These are phyloP conservation scores for Hymenoscyphus albidus DNA, from an alignment of 2,329 filamentous ascomycete species.

Conservation along the genomic window DNA sequence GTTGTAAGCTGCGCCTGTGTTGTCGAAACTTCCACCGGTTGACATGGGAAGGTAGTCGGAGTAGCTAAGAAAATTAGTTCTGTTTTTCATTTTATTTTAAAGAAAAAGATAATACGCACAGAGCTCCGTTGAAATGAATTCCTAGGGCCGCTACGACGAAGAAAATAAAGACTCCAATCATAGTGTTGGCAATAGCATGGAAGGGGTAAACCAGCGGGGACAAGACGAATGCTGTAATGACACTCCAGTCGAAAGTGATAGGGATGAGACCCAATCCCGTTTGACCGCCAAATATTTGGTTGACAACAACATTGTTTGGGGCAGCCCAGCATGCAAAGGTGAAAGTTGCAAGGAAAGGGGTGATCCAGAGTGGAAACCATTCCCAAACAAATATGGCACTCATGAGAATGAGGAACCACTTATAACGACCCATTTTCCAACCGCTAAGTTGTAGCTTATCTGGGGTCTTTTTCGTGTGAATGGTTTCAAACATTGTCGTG, in stretches of 20 bases:
- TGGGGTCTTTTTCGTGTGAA: constrained; percentile 11
- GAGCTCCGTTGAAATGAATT: constrained; percentile 62
- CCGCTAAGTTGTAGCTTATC: constrained; percentile 43
- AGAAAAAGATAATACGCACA: constrained; percentile 40
- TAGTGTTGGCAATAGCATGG: constrained; percentile 54
- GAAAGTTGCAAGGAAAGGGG: constrained; percentile 54
- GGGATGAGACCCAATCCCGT: constrained; percentile 66
- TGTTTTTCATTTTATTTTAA: neutral
- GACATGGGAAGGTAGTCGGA: constrained; percentile 60
- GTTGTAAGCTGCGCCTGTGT: constrained; percentile 57
- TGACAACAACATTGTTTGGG: constrained; percentile 60
- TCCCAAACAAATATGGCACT: constrained; percentile 46
- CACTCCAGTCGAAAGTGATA: constrained; percentile 74
- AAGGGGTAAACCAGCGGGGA: constrained; percentile 33
- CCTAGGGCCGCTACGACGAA: constrained; percentile 54
- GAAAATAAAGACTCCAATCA: constrained; percentile 51
- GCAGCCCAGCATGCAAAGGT: constrained; percentile 69
- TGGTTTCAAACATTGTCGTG: constrained; percentile 36
- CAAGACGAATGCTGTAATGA: constrained; percentile 44
- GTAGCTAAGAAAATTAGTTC: constrained; percentile 22
- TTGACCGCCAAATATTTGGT: constrained; percentile 66
- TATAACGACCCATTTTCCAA: constrained; percentile 44
- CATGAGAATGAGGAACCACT: constrained; percentile 43
- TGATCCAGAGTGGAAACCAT: constrained; percentile 47
- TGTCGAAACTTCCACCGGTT: constrained; percentile 60